Percentiles rank a stretch among this genome's conserved stretches.
phyloP scores from a whole-genome alignment of 2,329 filamentous ascomycete genomes.

The Pseudogymnoascus sp. region DNA sequence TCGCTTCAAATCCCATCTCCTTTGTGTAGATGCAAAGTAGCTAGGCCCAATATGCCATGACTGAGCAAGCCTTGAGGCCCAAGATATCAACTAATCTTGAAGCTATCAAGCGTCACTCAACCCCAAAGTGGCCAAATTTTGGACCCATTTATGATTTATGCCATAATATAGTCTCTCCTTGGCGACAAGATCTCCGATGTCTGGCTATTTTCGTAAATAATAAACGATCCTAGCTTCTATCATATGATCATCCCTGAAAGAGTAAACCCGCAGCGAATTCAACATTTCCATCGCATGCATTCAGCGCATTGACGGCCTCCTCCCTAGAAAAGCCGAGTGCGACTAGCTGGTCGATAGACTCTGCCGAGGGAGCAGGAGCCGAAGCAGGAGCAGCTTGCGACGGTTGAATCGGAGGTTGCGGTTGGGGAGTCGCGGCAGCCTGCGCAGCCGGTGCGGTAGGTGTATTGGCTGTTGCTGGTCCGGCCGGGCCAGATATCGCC shows the following conservation, averaged over 20 bases:
- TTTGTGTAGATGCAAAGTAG: constrained; percentile 2
- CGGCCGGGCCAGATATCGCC: constrained; percentile 49
- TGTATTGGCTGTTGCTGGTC: constrained; percentile 22
- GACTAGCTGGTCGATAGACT: constrained; percentile 69
- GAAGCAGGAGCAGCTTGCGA: constrained; percentile 20
- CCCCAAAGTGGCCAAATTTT: background rate
- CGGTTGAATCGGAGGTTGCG: constrained; percentile 25
- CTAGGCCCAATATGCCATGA: background rate
- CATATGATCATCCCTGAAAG: constrained; percentile 43
- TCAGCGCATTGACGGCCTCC: constrained; percentile 72
- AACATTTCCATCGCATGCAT: constrained; percentile 78
- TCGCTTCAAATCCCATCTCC: background rate
- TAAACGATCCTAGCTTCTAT: background rate
- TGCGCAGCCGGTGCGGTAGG: constrained; percentile 23
- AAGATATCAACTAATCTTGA: background rate
- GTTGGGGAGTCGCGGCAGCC: constrained; percentile 18
- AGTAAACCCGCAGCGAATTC: constrained; percentile 82
- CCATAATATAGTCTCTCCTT: background rate
- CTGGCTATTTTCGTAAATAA: background rate
- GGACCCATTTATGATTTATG: background rate
- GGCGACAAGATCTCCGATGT: background rate
- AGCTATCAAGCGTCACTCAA: background rate
- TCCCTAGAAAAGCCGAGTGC: constrained; percentile 71
- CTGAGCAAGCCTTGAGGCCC: background rate
- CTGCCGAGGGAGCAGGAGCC: constrained; percentile 40